Evolutionary conservation across 2,329 filamentous ascomycete species (phyloP).

Genomic region (Xylaria digitata): DNA sequence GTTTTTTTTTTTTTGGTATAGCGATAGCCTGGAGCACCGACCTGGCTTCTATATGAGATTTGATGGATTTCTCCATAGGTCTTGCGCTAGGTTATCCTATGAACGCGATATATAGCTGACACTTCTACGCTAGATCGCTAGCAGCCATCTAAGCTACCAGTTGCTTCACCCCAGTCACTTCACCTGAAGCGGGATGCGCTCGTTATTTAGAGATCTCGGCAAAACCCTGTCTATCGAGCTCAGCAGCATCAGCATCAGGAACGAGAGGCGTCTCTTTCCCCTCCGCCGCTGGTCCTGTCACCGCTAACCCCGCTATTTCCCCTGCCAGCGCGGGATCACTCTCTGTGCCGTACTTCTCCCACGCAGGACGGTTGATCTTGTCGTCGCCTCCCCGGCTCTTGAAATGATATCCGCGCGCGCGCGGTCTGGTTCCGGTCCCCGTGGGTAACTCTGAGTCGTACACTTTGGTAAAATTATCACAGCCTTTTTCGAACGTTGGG

Average conservation of each 20-base stretch:
- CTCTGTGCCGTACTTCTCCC: constrained; percentile 64
- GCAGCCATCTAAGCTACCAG: neutral
- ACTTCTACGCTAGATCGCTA: neutral
- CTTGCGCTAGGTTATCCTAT: neutral
- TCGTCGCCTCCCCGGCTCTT: constrained; percentile 74
- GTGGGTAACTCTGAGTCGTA: constrained; percentile 80
- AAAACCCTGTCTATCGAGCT: constrained; percentile 67
- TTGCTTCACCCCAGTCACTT: neutral
- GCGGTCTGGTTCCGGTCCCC: constrained; percentile 80
- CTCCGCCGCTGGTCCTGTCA: constrained; percentile 50
- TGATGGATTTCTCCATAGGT: neutral
- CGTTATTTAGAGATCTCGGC: constrained; percentile 56
- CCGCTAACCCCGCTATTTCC: constrained; percentile 57
- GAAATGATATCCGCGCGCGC: constrained; percentile 84
- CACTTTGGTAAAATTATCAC: constrained; percentile 55
- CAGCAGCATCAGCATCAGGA: constrained; percentile 59
- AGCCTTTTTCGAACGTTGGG: constrained; percentile 69
- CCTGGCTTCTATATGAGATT: neutral
- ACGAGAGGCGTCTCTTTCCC: constrained; percentile 62
- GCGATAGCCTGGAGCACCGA: neutral
- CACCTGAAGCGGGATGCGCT: neutral
- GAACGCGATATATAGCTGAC: neutral
- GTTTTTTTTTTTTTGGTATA: neutral
- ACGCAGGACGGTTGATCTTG: constrained; percentile 76
- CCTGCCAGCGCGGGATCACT: constrained; percentile 55